Evolutionary conservation across 2,329 filamentous ascomycete genomes (phyloP).

Genomic region (Exophiala viscosa): DNA sequence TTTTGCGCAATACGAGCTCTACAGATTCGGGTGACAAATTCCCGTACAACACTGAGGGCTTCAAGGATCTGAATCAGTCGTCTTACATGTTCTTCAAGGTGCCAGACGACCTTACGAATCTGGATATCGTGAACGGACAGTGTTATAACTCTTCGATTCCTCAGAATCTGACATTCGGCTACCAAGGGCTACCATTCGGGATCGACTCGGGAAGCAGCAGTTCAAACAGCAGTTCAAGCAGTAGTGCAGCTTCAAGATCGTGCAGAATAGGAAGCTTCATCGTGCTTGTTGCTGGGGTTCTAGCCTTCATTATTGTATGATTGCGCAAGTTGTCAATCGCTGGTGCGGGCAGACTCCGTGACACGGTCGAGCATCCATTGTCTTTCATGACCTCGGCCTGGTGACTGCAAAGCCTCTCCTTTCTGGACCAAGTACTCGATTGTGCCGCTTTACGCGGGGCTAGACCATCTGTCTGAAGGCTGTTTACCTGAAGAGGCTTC

Average conservation of each 20-base stretch:
- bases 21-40: conserved; percentile 66
- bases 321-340: no score
- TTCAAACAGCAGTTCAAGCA: conserved; percentile 1
- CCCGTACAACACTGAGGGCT: conserved; percentile 71
- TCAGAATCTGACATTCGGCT: conserved; percentile 69
- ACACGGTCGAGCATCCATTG: no score
- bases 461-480: no score
- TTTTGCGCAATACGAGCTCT: conserved; percentile 68
- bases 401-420: no score
- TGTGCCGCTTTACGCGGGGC: no score
- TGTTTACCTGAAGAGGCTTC: no score
- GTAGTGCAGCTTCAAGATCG: conserved; percentile 3
- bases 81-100: conserved; percentile 77
- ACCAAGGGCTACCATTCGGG: conserved; percentile 56
- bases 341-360: no score
- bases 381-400: no score
- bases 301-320: conserved; percentile 9
- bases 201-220: conserved; percentile 10
- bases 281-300: conserved; percentile 3
- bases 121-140: conserved; percentile 65
- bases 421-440: no score
- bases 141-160: conserved; percentile 62
- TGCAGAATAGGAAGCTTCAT: conserved; percentile 6
- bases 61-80: conserved; percentile 62
- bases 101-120: conserved; percentile 62